Conservation (phyloP, 2,329 filamentous ascomycete species). For the Apiospora sp. region DNA sequence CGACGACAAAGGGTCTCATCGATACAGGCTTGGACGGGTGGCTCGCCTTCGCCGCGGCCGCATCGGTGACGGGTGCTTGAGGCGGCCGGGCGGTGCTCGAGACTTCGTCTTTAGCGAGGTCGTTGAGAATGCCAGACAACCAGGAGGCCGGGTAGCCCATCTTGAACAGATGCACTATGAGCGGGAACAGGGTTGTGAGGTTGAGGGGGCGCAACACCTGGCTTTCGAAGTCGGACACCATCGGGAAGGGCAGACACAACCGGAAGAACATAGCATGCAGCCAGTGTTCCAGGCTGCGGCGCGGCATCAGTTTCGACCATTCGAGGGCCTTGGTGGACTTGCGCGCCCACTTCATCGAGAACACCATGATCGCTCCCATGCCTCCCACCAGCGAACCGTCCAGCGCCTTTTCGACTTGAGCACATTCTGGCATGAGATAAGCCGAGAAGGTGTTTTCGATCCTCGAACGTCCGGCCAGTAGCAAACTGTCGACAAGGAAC, state of each 20-base stretch:
- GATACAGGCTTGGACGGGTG: constrained; percentile 25
- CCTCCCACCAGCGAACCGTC: not conserved
- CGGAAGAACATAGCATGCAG: constrained; percentile 37
- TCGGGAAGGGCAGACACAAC: constrained; percentile 36
- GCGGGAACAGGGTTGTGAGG: constrained; percentile 33
- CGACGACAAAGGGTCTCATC: constrained; percentile 32
- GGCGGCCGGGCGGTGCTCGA: constrained; percentile 35
- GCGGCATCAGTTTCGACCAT: constrained; percentile 29
- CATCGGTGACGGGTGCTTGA: constrained; percentile 26
- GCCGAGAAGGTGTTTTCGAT: not conserved
- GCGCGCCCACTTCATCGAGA: constrained; percentile 30
- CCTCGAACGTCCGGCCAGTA: not conserved
- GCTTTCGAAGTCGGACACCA: constrained; percentile 27
- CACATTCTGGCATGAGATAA: not conserved
- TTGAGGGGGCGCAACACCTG: constrained; percentile 38
- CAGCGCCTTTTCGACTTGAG: not conserved
- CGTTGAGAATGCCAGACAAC: constrained; percentile 33
- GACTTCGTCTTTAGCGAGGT: constrained; percentile 32
- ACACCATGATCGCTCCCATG: not conserved
- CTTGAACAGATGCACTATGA: constrained; percentile 33
- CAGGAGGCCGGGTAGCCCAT: constrained; percentile 41
- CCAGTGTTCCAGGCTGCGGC: constrained; percentile 35
- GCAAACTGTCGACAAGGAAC: not conserved
- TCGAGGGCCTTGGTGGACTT: constrained; percentile 24
- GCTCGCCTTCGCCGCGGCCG: constrained; percentile 23